A percentile compares a stretch with the other conserved stretches of the same genome.
phyloP scores from a whole-genome alignment of 768 basidiomycete species.

The Dacryopinax spathularia region DNA sequence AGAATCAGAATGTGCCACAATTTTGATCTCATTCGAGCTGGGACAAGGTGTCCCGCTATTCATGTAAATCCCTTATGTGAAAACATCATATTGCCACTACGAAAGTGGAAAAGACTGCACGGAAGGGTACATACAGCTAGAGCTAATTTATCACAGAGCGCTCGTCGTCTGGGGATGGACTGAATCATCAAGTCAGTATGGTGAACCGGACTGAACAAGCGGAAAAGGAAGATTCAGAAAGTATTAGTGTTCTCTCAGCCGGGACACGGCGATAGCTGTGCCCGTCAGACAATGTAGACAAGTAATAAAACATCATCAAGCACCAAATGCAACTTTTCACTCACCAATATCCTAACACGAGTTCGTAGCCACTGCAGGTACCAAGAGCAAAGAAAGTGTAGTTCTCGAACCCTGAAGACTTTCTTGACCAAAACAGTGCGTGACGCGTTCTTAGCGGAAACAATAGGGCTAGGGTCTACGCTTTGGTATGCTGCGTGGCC shows the following conservation, averaged over 20 bases:
- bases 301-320: slow-evolving; percentile 3
- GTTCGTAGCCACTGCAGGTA: neutral
- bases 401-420: slow-evolving; percentile 3
- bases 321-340: neutral
- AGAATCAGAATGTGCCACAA: slow-evolving; percentile 14
- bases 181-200: no score
- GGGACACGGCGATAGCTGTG: neutral
- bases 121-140: no score
- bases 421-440: neutral
- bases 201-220: no score
- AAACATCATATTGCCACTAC: no score
- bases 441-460: neutral
- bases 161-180: no score
- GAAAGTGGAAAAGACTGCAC: no score
- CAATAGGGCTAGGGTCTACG: no score
- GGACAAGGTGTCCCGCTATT: neutral
- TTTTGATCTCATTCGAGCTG: slow-evolving; percentile 11
- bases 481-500: no score
- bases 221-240: neutral
- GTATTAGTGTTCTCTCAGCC: neutral
- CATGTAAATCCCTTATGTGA: neutral
- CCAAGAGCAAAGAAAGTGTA: no score
- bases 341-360: no score
- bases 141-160: no score
- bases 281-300: slow-evolving; percentile 4